These are phyloP conservation scores for Plantago rigida DNA, from an alignment of 305 asterid species.

Conservation along the genomic window DNA sequence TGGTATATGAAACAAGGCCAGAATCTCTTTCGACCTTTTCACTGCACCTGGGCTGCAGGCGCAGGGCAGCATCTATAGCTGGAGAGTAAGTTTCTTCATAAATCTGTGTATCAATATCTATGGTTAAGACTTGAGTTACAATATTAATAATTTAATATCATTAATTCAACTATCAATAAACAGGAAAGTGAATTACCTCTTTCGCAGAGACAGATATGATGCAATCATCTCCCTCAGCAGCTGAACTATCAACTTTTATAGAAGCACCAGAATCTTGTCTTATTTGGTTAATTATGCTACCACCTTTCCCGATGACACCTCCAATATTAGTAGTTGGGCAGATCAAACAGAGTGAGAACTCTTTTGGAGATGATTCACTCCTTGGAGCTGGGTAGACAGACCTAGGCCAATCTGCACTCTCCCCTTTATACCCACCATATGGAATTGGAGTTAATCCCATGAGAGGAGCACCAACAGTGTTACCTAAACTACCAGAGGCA, in stretches of 20 bases:
- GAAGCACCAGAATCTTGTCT: constrained; percentile 84
- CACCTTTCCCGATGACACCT: constrained; percentile 91
- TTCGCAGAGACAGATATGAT: constrained; percentile 61
- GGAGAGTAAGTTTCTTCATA: constrained; percentile 74
- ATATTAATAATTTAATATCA: too few relatives aligned
- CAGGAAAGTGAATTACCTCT: constrained; percentile 41
- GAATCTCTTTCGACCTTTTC: constrained; percentile 89
- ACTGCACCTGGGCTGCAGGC: constrained; percentile 91
- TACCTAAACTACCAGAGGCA: constrained; percentile 49
- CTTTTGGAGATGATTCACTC: constrained; percentile 58
- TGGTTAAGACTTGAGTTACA: background rate
- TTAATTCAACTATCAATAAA: too few relatives aligned
- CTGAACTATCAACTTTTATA: constrained; percentile 76
- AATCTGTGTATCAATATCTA: constrained; percentile 32
- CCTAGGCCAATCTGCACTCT: constrained; percentile 33
- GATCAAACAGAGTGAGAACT: constrained; percentile 67
- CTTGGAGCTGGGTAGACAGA: constrained; percentile 66
- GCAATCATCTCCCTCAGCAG: constrained; percentile 75
- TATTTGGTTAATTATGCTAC: constrained; percentile 69
- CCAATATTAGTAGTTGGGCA: constrained; percentile 80
- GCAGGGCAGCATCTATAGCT: constrained; percentile 76
- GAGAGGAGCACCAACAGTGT: constrained; percentile 31
- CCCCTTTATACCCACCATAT: constrained; percentile 68
- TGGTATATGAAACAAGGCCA: constrained; percentile 69
- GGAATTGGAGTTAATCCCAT: constrained; percentile 70